Evolutionary conservation across 2,329 filamentous ascomycete species (phyloP), one percentile per base, ranked within the genome.

Genomic region (Metarhizium guizhouense): DNA sequence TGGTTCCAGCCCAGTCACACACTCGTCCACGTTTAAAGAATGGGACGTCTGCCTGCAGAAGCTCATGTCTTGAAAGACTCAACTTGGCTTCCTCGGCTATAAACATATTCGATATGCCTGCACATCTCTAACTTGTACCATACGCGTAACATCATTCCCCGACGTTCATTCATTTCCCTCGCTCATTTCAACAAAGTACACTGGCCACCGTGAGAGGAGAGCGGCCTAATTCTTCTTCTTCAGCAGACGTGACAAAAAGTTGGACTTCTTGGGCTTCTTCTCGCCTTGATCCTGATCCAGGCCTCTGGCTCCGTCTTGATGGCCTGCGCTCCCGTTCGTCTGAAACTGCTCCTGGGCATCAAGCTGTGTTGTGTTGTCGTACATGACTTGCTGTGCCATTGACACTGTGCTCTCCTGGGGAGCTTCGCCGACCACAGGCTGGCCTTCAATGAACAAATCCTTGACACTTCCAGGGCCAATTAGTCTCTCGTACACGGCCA

Each of bases 301-400:
- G 14, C 53, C 50, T 11, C 43, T 47, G 6, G 47, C 52, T 48
- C 47, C 36, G 30, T 52, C 38, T 29, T 30, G 10, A 13, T 51
- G 53, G 56, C 57, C 54, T 56, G 56, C 34, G 25, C n/a, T 6
- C 14, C 59, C 53, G 6, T 54, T 57, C 54, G 64, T 63, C 30
- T 61, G 58, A 49, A 64, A 49, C 40, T 70, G 63, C 50, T 68
- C 62, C 50, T 76, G 69, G 2, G 67, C 68, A 38, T 81, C 76
- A 4, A 82, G 61, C 61, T 81, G 75, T 7, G 70, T 76, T 0
- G 79, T 82, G 54, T 82, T 73, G 13, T 77, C 72, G 48, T 80
- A 71, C 78, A 82, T 82, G 40, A 81, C 73, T 59, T 79, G 68
- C 56, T 78, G 73, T 0, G 79, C 79, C 30, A 75, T 62, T 32